A percentile compares a stretch with the other conserved stretches of the same genome.
These are phyloP conservation scores for Sugiyamaella japonica DNA, from an alignment of 1,139 yeast species.

Conservation along the genomic window DNA sequence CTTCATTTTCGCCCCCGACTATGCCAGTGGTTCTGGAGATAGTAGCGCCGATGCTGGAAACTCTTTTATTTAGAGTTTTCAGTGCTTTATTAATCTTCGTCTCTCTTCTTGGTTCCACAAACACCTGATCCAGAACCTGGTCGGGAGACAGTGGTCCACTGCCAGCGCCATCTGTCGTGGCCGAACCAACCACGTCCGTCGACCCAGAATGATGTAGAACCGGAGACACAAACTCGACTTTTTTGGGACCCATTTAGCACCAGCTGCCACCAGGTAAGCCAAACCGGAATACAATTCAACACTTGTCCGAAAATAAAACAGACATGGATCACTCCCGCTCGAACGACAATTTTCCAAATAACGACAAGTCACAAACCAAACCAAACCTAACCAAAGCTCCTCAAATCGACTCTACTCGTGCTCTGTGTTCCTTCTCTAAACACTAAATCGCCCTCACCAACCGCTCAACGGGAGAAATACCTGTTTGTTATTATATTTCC, in stretches of 20 bases:
- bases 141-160: not conserved
- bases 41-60: conserved; percentile 26
- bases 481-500: conserved; percentile 7
- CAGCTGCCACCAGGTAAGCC: too few relatives aligned
- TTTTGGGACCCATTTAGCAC: conserved; percentile 7
- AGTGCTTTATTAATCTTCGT: conserved; percentile 30
- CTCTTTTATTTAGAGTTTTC: conserved; percentile 30
- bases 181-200: not conserved
- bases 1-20: conserved; percentile 26
- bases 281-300: too few relatives aligned
- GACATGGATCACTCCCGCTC: too few relatives aligned
- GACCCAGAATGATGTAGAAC: conserved; percentile 1
- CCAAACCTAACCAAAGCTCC: not conserved
- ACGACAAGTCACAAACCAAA: too few relatives aligned
- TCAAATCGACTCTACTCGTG: not conserved
- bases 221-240: conserved; percentile 13
- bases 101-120: conserved; percentile 28
- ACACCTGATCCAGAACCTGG: conserved; percentile 21
- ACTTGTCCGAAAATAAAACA: too few relatives aligned
- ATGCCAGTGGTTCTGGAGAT: conserved; percentile 30
- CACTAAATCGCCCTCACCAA: not conserved
- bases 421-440: too few relatives aligned
- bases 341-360: too few relatives aligned
- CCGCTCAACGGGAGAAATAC: not conserved
- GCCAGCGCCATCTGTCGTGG: too few relatives aligned